Evolutionary conservation across 371 early-diverging fungal genomes (phyloP), one percentile per base, ranked within the genome.

Genomic region (Mucor indicus): DNA sequence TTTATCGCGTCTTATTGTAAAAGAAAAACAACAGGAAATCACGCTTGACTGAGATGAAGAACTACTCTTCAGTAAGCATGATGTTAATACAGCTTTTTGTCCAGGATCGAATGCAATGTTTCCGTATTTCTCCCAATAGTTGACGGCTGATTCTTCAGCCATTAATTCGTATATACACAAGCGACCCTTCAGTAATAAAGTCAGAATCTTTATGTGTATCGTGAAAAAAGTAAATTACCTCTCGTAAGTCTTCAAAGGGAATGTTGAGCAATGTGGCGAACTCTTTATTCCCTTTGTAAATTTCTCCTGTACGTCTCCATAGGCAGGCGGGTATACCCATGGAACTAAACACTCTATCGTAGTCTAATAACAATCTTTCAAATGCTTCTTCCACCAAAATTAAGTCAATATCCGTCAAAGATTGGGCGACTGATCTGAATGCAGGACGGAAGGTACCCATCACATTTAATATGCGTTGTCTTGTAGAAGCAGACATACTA

Each of bases 231-330:
- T n/a, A n/a, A n/a, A n/a, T n/a, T n/a, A n/a, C 89, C 41, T 91
- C 91, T 37, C 82, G 74, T 16, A 93, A 69, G 60, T 79, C 72
- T 15, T 91, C 87, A 21, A 89, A 67, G 3, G 92, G 87, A 3
- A 91, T 80, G 35, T 88, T 87, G 11, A 95, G 87, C 27, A 96
- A 67, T 0, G 85, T 71, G 2, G 95, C 94, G 80, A 96, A 96
- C 68, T 92, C 93, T 55, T 89, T 86, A 72, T 96, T 96, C 8
- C 91, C 90, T 57, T 93, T 94, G 72, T 89, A 94, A 24, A 96
- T 95, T 61, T 96, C 96, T 29, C 97, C 97, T 0, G 96, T 94
- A 23, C 97, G 80, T 10, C 97, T 80, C 97, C 96, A 95, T 25
- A 95, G 62, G 60, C 94, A 93, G 21, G 93, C 88, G 0, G 97